Evolutionary conservation across 306 rosid genomes (phyloP), one percentile per base, ranked within the genome.

Genomic region (Vigna angularis): DNA sequence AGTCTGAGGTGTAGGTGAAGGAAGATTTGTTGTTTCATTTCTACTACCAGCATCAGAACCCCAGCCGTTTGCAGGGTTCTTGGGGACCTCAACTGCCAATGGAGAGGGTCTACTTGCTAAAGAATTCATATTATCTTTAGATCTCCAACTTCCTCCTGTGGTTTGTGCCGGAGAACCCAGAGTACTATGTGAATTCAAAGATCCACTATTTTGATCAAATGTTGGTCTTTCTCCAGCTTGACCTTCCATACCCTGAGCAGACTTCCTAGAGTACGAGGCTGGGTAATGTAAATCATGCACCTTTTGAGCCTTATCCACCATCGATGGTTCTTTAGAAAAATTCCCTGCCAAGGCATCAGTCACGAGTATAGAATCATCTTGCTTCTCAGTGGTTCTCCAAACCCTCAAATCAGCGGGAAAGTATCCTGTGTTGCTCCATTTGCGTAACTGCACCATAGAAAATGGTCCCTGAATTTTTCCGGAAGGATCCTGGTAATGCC

Each of bases 381-480:
- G 86, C 38, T 75, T 89, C 77, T 90, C 97, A 3, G 81, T 79
- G 68, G 77, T 22, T 85, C 52, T 93, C 99, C 99, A 96, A 81
- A 93, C 87, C 87, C 70, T 85, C 87, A 96, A 84, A 72, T 96
- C 94, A 38, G 85, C 81, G 71, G 99, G 99, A 74, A 96, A 96
- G 78, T 93, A 96, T 74, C 98, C 99, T 18, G 97, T 96, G 83
- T 80, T 90, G 70, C 74, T 93, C 99, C 99, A 96, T 79, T 96
- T 96, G 20, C 99, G 93, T 30, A 96, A 85, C 83, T 96, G 99
- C 63, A 84, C 83, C 72, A 91, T 90, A 32, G 98, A 96, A 89
- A 96, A 96, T 50, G 99, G 99, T 73, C 99, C 99, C 87, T 96
- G 99, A 71, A 91, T 80, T 85, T 96, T 96, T 59, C 96, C 99